Evolutionary conservation across 192 early-diverging fungal species (phyloP).

Genomic region (Backusella luteola): DNA sequence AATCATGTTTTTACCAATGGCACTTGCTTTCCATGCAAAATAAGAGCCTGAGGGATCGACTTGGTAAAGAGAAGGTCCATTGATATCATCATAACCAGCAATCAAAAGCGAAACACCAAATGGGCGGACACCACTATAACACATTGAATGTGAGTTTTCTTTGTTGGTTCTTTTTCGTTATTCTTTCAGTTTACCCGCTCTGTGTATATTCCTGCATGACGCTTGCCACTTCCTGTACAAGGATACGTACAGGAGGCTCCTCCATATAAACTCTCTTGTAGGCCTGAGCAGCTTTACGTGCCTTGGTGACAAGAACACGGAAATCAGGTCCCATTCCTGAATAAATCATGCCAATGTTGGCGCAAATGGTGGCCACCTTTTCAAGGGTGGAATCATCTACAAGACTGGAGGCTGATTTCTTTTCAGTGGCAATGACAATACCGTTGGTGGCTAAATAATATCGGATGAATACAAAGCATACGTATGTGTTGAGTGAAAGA

Average conservation of each 20-base stretch:
- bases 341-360: conserved; percentile 97
- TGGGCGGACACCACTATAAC: conserved; percentile 90
- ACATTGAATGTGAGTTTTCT: no score
- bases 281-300: conserved; percentile 93
- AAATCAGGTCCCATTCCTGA: conserved; percentile 99
- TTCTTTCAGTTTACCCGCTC: conserved; percentile 65
- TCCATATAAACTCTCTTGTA: conserved; percentile 93
- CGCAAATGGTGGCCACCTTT: conserved; percentile 86
- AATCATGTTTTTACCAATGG: conserved; percentile 99
- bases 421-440: conserved; percentile 97
- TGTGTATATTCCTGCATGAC: conserved; percentile 99
- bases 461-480: background rate
- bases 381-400: conserved; percentile 92
- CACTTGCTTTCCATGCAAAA: conserved; percentile 98
- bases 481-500: background rate
- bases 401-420: conserved; percentile 88
- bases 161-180: no score
- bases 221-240: conserved; percentile 95
- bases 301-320: conserved; percentile 91
- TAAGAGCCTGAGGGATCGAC: conserved; percentile 99
- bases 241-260: conserved; percentile 91
- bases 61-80: conserved; percentile 93
- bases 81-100: conserved; percentile 88
- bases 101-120: conserved; percentile 98
- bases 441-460: conserved; percentile 81